Evolutionary conservation across 768 basidiomycete species (phyloP).

Genomic region (Glaciozyma martinii): DNA sequence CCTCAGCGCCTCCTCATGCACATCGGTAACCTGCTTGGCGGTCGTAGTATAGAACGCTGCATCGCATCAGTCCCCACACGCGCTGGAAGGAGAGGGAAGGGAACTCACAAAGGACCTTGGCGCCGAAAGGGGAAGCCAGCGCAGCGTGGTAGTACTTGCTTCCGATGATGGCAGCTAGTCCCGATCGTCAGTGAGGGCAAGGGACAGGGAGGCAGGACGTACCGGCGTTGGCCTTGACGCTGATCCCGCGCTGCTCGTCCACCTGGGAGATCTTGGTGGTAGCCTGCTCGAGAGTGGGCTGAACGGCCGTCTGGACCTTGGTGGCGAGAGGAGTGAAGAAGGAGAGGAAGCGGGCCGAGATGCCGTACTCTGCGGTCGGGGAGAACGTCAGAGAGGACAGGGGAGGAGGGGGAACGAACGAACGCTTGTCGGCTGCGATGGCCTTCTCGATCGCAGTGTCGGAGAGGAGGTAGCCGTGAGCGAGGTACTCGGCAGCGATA

Average conservation of each 20-base stretch:
- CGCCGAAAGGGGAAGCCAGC: slow-evolving; percentile 13
- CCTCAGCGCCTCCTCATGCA: slow-evolving; percentile 23
- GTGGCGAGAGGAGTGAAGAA: slow-evolving; percentile 66
- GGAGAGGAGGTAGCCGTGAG: slow-evolving; percentile 72
- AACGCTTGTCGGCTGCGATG: slow-evolving; percentile 43
- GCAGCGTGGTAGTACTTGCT: slow-evolving; percentile 26
- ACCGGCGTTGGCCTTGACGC: slow-evolving; percentile 62
- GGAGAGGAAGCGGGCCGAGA: slow-evolving; percentile 70
- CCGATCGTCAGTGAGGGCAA: neutral
- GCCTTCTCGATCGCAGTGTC: slow-evolving; percentile 61
- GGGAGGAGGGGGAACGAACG: slow-evolving; percentile 13
- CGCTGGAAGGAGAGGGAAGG: neutral
- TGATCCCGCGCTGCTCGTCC: slow-evolving; percentile 71
- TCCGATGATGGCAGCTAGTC: slow-evolving; percentile 13
- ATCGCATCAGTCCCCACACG: too few species aligned
- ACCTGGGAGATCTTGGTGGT: slow-evolving; percentile 60
- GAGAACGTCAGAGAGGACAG: slow-evolving; percentile 37
- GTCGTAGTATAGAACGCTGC: slow-evolving; percentile 22
- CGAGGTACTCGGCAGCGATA: slow-evolving; percentile 91
- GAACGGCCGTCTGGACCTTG: slow-evolving; percentile 54
- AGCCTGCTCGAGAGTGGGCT: slow-evolving; percentile 48
- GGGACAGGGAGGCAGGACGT: slow-evolving; percentile 16
- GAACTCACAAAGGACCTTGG: slow-evolving; percentile 11
- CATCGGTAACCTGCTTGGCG: slow-evolving; percentile 11
- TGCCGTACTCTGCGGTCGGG: slow-evolving; percentile 57